A percentile compares a stretch with the other conserved stretches of the same genome.
Evolutionary conservation across 2,329 filamentous ascomycete species (phyloP).

Genomic region (Lojkania enalia): DNA sequence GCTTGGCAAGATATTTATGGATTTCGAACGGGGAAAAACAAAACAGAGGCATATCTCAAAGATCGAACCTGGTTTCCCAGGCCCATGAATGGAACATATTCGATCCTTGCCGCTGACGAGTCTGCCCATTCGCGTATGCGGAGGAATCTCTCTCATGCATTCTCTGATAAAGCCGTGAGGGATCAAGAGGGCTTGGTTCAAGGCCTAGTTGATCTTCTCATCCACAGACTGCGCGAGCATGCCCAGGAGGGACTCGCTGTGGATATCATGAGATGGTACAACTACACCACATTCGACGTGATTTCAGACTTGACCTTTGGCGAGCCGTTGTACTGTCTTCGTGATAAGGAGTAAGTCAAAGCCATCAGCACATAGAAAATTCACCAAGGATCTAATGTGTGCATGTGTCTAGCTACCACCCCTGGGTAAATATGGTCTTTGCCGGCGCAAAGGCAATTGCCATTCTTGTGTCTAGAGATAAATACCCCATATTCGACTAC

Average conservation of each 20-base stretch:
- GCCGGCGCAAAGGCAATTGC: conserved; percentile 13
- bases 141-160: conserved; percentile 46
- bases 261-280: conserved; percentile 36
- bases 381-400: neutral
- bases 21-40: conserved; percentile 42
- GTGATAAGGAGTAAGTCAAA: conserved; percentile 20
- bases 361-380: neutral
- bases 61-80: conserved; percentile 40
- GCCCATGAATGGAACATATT: conserved; percentile 34
- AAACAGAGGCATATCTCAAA: conserved; percentile 41
- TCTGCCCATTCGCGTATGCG: conserved; percentile 40
- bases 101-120: conserved; percentile 33
- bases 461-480: conserved; percentile 18
- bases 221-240: conserved; percentile 37
- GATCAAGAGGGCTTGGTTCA: conserved; percentile 47
- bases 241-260: conserved; percentile 13
- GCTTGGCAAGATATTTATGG: conserved; percentile 52
- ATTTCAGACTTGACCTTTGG: conserved; percentile 38
- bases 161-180: conserved; percentile 48
- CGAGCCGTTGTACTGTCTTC: conserved; percentile 35
- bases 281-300: conserved; percentile 33
- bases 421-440: conserved; percentile 33
- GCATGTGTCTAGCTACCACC: conserved; percentile 20
- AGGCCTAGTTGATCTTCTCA: conserved; percentile 45
- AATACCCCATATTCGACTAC: conserved; percentile 22